phyloP scores from a whole-genome alignment of 1,139 yeast genomes.

The Sugiyamaella castrensis region DNA sequence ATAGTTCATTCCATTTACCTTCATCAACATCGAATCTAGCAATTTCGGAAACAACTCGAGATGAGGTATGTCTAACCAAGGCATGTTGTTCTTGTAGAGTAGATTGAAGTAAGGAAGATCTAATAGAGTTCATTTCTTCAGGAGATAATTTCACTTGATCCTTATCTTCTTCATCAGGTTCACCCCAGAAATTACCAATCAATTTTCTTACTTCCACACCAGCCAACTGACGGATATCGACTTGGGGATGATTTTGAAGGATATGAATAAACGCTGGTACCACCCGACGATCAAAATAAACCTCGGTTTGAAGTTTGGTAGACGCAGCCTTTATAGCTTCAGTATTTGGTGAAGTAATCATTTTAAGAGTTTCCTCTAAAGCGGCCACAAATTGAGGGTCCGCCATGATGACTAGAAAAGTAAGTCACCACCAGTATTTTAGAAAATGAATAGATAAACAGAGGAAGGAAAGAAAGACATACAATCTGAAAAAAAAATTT shows the following conservation, averaged over 20 bases:
- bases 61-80: constrained; percentile 80
- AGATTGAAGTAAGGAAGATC: constrained; percentile 62
- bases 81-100: constrained; percentile 66
- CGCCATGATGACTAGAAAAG: constrained; percentile 37
- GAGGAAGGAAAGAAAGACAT: too few relatives aligned
- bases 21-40: constrained; percentile 71
- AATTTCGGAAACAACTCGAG: constrained; percentile 85
- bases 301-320: constrained; percentile 65
- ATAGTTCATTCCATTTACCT: constrained; percentile 71
- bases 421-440: too few relatives aligned
- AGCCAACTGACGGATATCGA: constrained; percentile 72
- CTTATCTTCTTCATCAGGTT: constrained; percentile 39
- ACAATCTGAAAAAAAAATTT: too few relatives aligned
- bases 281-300: constrained; percentile 67
- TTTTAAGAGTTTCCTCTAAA: constrained; percentile 74
- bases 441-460: too few relatives aligned
- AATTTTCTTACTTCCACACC: constrained; percentile 94
- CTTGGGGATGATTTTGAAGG: constrained; percentile 62
- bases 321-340: constrained; percentile 81
- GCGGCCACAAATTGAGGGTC: constrained; percentile 66
- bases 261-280: constrained; percentile 83
- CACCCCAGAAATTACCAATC: constrained; percentile 64
- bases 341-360: constrained; percentile 74
- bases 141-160: constrained; percentile 18
- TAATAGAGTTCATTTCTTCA: constrained; percentile 46